Conservation (phyloP, 1,139 yeast genomes). For the Magnusiomyces fungicola region DNA sequence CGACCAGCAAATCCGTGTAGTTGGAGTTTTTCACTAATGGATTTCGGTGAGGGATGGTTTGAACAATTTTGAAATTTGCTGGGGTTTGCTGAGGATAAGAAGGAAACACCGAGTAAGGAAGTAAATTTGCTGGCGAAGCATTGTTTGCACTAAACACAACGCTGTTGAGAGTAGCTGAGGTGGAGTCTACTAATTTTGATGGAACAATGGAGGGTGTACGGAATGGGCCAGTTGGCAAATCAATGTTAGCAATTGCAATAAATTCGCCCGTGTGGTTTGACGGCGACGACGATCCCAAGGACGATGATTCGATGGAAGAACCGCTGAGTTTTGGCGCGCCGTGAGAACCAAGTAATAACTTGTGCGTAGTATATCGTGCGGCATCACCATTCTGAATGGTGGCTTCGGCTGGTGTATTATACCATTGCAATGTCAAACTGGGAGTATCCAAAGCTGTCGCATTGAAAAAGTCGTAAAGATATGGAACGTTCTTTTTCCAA, state of each 20-base stretch:
- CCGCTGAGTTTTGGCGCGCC: too few relatives aligned
- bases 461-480: conserved; percentile 70
- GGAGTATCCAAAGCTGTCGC: conserved; percentile 63
- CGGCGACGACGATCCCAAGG: too few relatives aligned
- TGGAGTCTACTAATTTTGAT: background rate
- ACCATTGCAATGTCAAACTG: conserved; percentile 35
- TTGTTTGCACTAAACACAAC: background rate
- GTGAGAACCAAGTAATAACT: background rate
- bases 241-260: conserved; percentile 9
- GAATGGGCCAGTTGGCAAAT: conserved; percentile 2
- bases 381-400: background rate
- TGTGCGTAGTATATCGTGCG: background rate
- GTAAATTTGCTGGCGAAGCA: background rate
- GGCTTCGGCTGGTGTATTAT: conserved; percentile 14
- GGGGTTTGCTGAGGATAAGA: background rate
- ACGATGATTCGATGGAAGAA: too few relatives aligned
- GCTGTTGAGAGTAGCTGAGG: background rate
- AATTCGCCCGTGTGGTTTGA: too few relatives aligned
- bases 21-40: background rate
- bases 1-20: conserved; percentile 35
- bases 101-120: background rate
- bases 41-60: background rate
- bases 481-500: conserved; percentile 90
- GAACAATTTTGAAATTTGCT: background rate
- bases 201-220: conserved; percentile 1